These are phyloP conservation scores for Aspergillus terreus DNA, from an alignment of 2,329 filamentous ascomycete species.

Conservation along the genomic window DNA sequence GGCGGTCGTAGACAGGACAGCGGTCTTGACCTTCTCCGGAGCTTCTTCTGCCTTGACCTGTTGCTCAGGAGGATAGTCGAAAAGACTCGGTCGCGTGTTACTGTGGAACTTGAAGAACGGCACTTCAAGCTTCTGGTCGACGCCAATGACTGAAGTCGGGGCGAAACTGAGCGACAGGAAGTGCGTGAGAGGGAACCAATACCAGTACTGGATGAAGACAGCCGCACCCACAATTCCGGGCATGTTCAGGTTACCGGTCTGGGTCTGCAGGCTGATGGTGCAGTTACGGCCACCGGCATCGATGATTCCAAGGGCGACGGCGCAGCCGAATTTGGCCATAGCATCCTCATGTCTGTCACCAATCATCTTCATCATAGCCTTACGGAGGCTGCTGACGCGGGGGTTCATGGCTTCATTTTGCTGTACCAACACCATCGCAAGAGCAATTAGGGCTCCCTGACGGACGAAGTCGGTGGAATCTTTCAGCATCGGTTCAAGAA, in stretches of 20 bases:
- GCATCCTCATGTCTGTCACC: constrained; percentile 95
- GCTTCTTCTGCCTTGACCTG: constrained; percentile 93
- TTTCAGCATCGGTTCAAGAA: constrained; percentile 99
- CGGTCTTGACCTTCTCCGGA: constrained; percentile 89
- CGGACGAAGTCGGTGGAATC: constrained; percentile 98
- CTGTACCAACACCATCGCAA: constrained; percentile 99
- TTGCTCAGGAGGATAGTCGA: constrained; percentile 96
- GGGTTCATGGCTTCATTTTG: constrained; percentile 99
- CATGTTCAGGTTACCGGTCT: constrained; percentile 98
- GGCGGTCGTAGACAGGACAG: constrained; percentile 91
- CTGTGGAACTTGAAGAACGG: constrained; percentile 95
- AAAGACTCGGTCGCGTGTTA: constrained; percentile 88
- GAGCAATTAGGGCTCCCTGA: constrained; percentile 88
- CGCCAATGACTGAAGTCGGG: constrained; percentile 91
- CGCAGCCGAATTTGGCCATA: constrained; percentile 98
- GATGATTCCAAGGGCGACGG: constrained; percentile 91
- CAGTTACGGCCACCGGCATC: constrained; percentile 97
- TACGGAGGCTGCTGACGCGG: constrained; percentile 85
- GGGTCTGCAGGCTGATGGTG: constrained; percentile 95
- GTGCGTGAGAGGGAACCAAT: constrained; percentile 99
- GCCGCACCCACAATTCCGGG: constrained; percentile 96
- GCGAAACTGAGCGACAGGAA: constrained; percentile 95
- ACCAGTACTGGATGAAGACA: constrained; percentile 99
- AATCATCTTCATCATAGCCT: constrained; percentile 90
- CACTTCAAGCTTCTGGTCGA: constrained; percentile 90